Evolutionary conservation across 192 early-diverging fungal species (phyloP), one percentile per base, ranked within the genome.

Genomic region (Jimgerdemannia lactiflua): DNA sequence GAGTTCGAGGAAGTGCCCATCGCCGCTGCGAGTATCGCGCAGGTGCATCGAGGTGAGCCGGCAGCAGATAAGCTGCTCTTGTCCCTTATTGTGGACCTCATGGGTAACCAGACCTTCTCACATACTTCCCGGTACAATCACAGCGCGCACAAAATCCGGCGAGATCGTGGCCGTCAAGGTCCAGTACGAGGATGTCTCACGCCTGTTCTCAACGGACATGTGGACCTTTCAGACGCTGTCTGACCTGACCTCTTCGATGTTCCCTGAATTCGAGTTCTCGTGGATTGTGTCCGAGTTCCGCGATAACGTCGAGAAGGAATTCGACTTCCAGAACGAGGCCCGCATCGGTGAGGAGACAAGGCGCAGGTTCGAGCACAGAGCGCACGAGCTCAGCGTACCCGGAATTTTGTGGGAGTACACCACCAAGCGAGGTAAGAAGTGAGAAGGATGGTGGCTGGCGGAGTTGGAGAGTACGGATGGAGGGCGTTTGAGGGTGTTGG

Each of bases 191-290:
- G 77, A 84, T 49, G 85, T 86, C 11, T 74, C 77, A n/a, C 78
- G 85, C 4, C 79, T 84, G 39, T 86, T 86, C 70, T 65, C 77
- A 63, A 77, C 77, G 29, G 85, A 86, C 29, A 76, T 86, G 54
- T 84, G 82, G 85, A 82, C 81, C 18, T 82, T 86, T 83, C 71
- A 83, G 69, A 80, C 85, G 9, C 81, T 86, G 42, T 84, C 85
- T 3, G 69, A 81, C 54, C 70, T 86, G 72, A 77, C 82, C 20
- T 79, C 83, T 8, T 73, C 70, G 29, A 42, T 84, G 3, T 86
- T 86, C 63, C 83, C 83, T 4, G 83, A 86, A 70, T 86, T 86
- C 43, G 80, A 86, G 65, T 72, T 86, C 9, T 74, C 75, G 65
- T 88, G 85, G 85, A 82, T 86, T 41, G 83, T 86, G 20, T 71